phyloP scores from a whole-genome alignment of 768 basidiomycete species.

The Pholiota microspora region DNA sequence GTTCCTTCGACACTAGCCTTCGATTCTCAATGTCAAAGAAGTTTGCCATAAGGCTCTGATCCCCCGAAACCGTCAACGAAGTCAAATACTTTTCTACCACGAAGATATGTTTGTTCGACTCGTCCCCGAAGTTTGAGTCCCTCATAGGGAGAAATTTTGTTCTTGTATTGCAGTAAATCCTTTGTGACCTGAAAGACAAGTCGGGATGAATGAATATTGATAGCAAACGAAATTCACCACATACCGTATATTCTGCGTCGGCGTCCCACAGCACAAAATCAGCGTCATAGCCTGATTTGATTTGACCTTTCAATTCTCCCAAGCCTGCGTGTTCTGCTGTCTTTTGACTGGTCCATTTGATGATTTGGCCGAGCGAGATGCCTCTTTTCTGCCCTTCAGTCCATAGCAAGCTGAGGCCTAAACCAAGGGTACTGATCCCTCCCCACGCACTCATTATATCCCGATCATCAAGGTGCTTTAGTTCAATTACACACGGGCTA shows the following conservation, averaged over 20 bases:
- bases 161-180: conserved; percentile 82
- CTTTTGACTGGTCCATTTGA: conserved; percentile 72
- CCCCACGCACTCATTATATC: conserved; percentile 94
- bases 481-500: conserved; percentile 79
- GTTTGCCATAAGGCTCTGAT: conserved; percentile 31
- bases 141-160: conserved; percentile 90
- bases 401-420: conserved; percentile 88
- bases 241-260: conserved; percentile 39
- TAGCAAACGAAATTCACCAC: conserved; percentile 6
- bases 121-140: conserved; percentile 67
- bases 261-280: conserved; percentile 84
- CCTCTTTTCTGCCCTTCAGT: conserved; percentile 71
- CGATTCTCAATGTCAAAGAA: conserved; percentile 36
- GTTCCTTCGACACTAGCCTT: too few relatives aligned
- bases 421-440: conserved; percentile 87
- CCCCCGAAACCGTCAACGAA: conserved; percentile 32
- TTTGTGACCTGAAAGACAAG: conserved; percentile 57
- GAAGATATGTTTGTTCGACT: conserved; percentile 79
- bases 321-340: conserved; percentile 84
- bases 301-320: conserved; percentile 62
- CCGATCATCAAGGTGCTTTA: conserved; percentile 78
- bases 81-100: conserved; percentile 71
- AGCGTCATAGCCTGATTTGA: conserved; percentile 76
- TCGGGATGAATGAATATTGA: not conserved
- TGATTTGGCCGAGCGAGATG: conserved; percentile 55